Evolutionary conservation across 352 stramenopile species (phyloP).

Genomic region (Phytophthora chlamydospora): DNA sequence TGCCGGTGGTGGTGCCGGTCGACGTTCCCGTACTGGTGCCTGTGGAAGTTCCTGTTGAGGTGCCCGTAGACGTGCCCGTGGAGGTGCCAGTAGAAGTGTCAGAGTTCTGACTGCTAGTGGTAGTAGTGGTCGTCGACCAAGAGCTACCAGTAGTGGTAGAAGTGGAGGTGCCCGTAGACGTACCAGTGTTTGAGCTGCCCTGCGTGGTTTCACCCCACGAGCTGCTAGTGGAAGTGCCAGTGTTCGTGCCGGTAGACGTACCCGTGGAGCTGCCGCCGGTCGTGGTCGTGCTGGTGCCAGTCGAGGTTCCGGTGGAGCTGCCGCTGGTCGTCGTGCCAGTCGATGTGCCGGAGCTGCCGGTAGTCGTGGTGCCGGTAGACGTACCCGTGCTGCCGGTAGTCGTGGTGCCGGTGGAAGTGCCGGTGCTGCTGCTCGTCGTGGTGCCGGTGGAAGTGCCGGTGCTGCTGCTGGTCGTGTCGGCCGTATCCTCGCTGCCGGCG

Average conservation of each 20-base stretch:
- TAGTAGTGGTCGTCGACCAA: background rate
- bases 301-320: slow-evolving; percentile 17
- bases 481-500: slow-evolving; percentile 4
- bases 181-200: background rate
- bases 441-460: slow-evolving; percentile 1
- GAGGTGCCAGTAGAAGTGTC: slow-evolving; percentile 11
- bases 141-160: background rate
- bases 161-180: slow-evolving; percentile 4
- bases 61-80: slow-evolving; percentile 7
- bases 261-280: background rate
- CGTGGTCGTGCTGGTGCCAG: background rate
- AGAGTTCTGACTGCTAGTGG: background rate
- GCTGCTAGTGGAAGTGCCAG: background rate
- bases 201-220: slow-evolving; percentile 5
- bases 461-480: background rate
- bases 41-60: background rate
- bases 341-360: background rate
- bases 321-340: slow-evolving; percentile 2
- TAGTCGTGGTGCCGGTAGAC: background rate
- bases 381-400: background rate
- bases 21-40: slow-evolving; percentile 5
- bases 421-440: background rate
- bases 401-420: slow-evolving; percentile 6
- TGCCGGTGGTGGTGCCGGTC: slow-evolving; percentile 3
- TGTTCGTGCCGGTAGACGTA: slow-evolving; percentile 16